Evolutionary conservation across 208 protist species (phyloP).

Genomic region (Trypanosoma lewisi): DNA sequence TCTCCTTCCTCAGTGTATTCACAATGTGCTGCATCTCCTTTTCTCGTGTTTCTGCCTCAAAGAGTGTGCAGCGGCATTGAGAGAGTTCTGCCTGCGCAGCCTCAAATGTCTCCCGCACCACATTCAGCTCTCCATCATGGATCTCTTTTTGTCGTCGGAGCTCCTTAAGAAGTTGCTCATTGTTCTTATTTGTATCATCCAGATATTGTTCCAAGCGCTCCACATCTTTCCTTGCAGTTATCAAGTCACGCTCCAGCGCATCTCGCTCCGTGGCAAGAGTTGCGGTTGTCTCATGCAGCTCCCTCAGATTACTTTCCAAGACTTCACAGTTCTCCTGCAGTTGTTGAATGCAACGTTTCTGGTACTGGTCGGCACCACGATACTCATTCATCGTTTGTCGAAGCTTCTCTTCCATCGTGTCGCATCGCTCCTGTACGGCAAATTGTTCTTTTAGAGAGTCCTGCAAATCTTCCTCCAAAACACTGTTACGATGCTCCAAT

Average conservation of each 20-base stretch:
- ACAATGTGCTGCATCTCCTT: conserved; percentile 33
- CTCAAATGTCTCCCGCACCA: conserved; percentile 28
- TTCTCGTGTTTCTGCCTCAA: conserved; percentile 43
- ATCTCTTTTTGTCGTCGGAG: conserved; percentile 26
- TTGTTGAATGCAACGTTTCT: conserved; percentile 25
- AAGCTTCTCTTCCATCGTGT: conserved; percentile 21
- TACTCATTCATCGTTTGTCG: conserved; percentile 19
- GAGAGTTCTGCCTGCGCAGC: conserved; percentile 51
- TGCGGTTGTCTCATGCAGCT: conserved; percentile 25
- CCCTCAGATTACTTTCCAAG: conserved; percentile 34
- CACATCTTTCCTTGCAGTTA: conserved; percentile 15
- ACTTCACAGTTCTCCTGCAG: conserved; percentile 32
- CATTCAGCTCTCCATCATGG: conserved; percentile 41
- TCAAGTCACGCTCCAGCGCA: conserved; percentile 25
- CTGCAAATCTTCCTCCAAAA: conserved; percentile 35
- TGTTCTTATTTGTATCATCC: conserved; percentile 44
- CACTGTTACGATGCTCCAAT: conserved; percentile 34
- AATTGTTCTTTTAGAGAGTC: conserved; percentile 24
- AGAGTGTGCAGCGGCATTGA: conserved; percentile 41
- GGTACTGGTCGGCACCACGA: conserved; percentile 10
- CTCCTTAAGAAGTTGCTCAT: conserved; percentile 51
- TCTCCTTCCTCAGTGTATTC: conserved; percentile 30
- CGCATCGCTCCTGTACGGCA: conserved; percentile 12
- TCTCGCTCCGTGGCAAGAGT: conserved; percentile 28
- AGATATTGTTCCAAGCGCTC: conserved; percentile 45